These are phyloP conservation scores for Rhytidiadelphus loreus DNA, from an alignment of 225 moss, liverwort and hornwort genomes.

Conservation along the genomic window DNA sequence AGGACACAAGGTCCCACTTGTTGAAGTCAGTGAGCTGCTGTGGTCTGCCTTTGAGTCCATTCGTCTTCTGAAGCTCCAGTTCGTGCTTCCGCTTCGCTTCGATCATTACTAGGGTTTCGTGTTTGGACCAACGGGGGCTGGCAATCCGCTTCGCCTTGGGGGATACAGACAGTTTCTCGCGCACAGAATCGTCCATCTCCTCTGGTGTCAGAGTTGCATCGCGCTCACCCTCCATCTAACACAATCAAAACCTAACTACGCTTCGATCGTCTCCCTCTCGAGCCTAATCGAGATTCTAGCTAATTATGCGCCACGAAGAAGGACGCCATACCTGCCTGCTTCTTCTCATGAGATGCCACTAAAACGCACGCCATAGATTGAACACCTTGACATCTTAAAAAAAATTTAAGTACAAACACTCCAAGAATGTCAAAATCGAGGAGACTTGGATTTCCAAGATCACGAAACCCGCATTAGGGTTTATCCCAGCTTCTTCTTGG, in stretches of 20 bases:
- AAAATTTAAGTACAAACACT: not conserved
- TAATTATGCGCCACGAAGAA: not conserved
- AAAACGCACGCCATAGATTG: not conserved
- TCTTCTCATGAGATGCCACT: not conserved
- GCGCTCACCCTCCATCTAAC: slow-evolving; percentile 25
- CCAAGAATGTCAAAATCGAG: not conserved
- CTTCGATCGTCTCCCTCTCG: not conserved
- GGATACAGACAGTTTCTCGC: slow-evolving; percentile 26
- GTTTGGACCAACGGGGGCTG: slow-evolving; percentile 44
- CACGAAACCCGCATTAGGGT: slow-evolving; percentile 14
- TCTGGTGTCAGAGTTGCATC: slow-evolving; percentile 21
- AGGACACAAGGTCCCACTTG: slow-evolving; percentile 51
- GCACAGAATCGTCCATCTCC: slow-evolving; percentile 23
- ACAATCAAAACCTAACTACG: not conserved
- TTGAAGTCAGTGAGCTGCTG: slow-evolving; percentile 32
- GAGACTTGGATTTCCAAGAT: not conserved
- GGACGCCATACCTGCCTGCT: not conserved
- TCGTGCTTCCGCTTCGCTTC: slow-evolving; percentile 51
- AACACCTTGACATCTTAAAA: not conserved
- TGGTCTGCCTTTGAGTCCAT: slow-evolving; percentile 9
- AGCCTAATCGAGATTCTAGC: not conserved
- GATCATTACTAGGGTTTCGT: slow-evolving; percentile 52
- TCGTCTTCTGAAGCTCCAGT: slow-evolving; percentile 29
- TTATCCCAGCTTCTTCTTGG: slow-evolving; percentile 12
- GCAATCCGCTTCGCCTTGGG: slow-evolving; percentile 50